Conservation (phyloP, 495 filamentous ascomycete genomes). For the Penicillium malachiteum region DNA sequence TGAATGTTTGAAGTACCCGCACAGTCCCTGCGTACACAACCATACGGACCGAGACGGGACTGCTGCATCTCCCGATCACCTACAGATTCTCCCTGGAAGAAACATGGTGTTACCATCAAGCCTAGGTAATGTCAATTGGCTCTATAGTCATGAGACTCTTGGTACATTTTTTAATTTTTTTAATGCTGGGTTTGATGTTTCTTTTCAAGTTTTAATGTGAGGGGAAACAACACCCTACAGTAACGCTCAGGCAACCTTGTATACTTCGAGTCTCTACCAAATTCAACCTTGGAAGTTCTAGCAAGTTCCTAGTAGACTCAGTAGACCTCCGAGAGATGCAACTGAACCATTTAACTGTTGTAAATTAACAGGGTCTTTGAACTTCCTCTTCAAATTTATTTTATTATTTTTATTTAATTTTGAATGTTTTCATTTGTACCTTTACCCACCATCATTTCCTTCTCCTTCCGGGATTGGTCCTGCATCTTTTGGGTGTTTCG, state of each 20-base stretch:
- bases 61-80: constrained; percentile 18
- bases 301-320: too few relatives aligned
- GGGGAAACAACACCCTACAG: too few relatives aligned
- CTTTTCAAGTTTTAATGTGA: too few relatives aligned
- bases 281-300: too few relatives aligned
- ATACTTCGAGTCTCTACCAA: constrained; percentile 8
- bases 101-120: constrained; percentile 23
- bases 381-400: not conserved
- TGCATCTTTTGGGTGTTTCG: constrained; percentile 18
- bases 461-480: constrained; percentile 14
- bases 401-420: constrained; percentile 3
- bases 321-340: not conserved
- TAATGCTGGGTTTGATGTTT: not conserved
- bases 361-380: too few relatives aligned
- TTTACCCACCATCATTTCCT: constrained; percentile 8
- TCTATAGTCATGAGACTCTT: constrained; percentile 25
- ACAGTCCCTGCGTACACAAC: constrained; percentile 16
- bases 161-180: not conserved
- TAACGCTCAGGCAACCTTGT: not conserved
- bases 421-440: constrained; percentile 2
- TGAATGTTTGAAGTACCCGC: too few relatives aligned
- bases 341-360: too few relatives aligned
- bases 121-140: constrained; percentile 16
- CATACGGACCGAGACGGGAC: constrained; percentile 28
- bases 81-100: constrained; percentile 16